A percentile compares a stretch with the other conserved stretches of the same genome.
phyloP scores from a whole-genome alignment of 106 monocot species.

The Chionographis japonica region DNA sequence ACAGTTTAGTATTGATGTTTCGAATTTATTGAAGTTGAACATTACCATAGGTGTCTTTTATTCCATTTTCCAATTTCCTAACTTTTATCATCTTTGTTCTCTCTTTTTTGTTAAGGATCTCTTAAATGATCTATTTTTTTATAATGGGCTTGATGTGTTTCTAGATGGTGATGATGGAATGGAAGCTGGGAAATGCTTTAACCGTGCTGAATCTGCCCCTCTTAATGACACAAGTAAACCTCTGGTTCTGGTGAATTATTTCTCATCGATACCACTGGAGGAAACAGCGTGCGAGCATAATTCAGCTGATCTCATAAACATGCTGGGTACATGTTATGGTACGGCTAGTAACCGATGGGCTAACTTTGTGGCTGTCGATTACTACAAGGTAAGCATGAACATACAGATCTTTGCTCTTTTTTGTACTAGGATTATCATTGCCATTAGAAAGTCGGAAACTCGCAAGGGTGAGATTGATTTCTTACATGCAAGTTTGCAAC shows the following conservation, averaged over 20 bases:
- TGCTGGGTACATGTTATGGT: slow-evolving; percentile 52
- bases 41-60: no score
- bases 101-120: no score
- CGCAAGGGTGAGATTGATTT: no score
- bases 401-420: no score
- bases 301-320: slow-evolving; percentile 45
- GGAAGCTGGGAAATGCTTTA: slow-evolving; percentile 47
- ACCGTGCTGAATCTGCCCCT: slow-evolving; percentile 58
- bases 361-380: slow-evolving; percentile 79
- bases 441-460: background rate
- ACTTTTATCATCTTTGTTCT: no score
- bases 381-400: slow-evolving; percentile 54
- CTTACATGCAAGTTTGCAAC: no score
- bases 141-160: no score
- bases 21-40: no score
- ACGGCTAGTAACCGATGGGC: slow-evolving; percentile 64
- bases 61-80: no score
- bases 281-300: slow-evolving; percentile 42
- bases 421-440: background rate
- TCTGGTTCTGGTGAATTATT: slow-evolving; percentile 67
- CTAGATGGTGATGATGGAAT: slow-evolving; percentile 77
- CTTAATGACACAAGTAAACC: slow-evolving; percentile 54
- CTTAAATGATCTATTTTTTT: no score
- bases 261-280: slow-evolving; percentile 44
- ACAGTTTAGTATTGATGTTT: no score